Percentiles rank a stretch among this genome's conserved stretches.
Conservation (phyloP, 1,284 basidiomycete species). For the Waitea zeae region DNA sequence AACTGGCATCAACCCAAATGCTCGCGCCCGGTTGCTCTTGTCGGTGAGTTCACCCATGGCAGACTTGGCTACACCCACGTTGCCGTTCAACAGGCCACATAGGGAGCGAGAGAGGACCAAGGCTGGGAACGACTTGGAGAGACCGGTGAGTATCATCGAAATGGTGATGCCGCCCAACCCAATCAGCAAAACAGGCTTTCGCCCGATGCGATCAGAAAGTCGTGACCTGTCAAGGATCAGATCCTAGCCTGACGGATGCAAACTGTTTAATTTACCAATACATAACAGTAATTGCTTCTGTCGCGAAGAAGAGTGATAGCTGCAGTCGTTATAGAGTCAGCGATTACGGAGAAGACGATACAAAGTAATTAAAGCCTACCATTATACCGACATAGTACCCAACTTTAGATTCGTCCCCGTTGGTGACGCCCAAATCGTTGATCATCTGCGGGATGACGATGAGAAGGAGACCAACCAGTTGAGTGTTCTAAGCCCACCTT, state of each 20-base stretch:
- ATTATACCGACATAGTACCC: conserved; percentile 52
- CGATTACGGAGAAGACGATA: no score
- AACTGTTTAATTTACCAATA: no score
- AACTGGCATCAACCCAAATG: conserved; percentile 27
- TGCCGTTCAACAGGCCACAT: conserved; percentile 35
- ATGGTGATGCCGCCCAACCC: conserved; percentile 35
- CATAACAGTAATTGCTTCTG: conserved; percentile 38
- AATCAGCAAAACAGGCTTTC: conserved; percentile 38
- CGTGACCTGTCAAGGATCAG: no score
- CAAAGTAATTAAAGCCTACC: no score
- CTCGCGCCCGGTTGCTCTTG: conserved; percentile 30
- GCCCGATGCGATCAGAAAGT: conserved; percentile 38
- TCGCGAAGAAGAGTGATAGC: conserved; percentile 42
- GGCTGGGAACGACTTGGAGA: conserved; percentile 26
- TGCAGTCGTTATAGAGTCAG: no score
- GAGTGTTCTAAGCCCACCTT: no score
- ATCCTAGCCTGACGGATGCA: no score
- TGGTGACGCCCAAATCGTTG: conserved; percentile 29
- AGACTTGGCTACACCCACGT: conserved; percentile 36
- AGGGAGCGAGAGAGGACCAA: conserved; percentile 29
- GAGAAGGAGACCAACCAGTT: background rate
- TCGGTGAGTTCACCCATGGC: conserved; percentile 40
- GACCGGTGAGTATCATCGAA: conserved; percentile 38
- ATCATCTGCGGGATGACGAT: conserved; percentile 1
- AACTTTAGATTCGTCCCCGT: conserved; percentile 37